Evolutionary conservation across 2,329 filamentous ascomycete species (phyloP).

Genomic region (Acrocalymma vagum): DNA sequence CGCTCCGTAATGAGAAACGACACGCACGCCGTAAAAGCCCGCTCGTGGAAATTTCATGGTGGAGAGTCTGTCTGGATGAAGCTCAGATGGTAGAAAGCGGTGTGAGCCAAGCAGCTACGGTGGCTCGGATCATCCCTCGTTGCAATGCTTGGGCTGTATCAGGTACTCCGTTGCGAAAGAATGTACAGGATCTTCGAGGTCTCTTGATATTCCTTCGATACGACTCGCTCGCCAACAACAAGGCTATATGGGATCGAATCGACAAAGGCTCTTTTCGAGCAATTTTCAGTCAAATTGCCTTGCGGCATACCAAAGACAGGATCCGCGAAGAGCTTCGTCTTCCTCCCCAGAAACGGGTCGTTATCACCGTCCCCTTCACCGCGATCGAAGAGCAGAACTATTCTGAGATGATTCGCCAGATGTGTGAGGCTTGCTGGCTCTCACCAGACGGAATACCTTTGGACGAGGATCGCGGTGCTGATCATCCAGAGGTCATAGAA

Average conservation of each 20-base stretch:
- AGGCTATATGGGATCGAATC: conserved; percentile 73
- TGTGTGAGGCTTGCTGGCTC: conserved; percentile 75
- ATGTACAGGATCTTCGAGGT: conserved; percentile 80
- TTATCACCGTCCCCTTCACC: conserved; percentile 90
- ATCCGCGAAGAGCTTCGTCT: conserved; percentile 81
- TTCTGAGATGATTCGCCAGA: conserved; percentile 74
- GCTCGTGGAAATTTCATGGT: conserved; percentile 84
- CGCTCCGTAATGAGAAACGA: conserved; percentile 69
- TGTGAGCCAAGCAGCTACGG: conserved; percentile 80
- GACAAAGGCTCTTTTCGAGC: conserved; percentile 71
- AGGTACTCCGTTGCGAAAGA: conserved; percentile 85
- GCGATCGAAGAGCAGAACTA: conserved; percentile 93
- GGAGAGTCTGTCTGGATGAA: conserved; percentile 79
- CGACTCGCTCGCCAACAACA: conserved; percentile 74
- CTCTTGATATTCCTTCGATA: conserved; percentile 82
- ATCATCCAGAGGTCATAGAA: conserved; percentile 66
- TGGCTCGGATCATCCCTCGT: conserved; percentile 82
- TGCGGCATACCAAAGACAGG: conserved; percentile 86
- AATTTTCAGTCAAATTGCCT: conserved; percentile 75
- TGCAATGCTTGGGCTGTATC: conserved; percentile 92
- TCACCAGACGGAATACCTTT: conserved; percentile 70
- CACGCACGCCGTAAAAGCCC: conserved; percentile 76
- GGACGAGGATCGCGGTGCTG: conserved; percentile 69
- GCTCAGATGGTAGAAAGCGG: conserved; percentile 94
- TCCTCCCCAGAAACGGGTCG: conserved; percentile 83